Conservation (phyloP, 148 eudicot genomes). For the Rhododendron henanense region DNA sequence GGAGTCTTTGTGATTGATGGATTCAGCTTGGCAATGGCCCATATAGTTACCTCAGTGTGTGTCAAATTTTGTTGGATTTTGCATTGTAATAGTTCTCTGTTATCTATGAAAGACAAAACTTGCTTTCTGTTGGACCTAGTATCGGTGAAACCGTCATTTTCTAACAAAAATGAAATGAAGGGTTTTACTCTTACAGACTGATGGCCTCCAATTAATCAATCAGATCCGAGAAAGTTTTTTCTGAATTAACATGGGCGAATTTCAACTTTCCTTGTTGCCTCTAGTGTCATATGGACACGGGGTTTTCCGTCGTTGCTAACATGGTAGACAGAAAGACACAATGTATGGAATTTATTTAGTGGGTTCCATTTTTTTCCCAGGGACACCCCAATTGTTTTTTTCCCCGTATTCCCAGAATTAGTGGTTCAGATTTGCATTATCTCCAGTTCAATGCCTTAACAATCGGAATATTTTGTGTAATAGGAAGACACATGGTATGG, state of each 20-base stretch:
- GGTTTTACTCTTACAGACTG: neutral
- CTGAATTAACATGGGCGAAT: neutral
- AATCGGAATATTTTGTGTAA: neutral
- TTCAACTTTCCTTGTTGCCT: neutral
- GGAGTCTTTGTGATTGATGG: neutral
- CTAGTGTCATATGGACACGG: neutral
- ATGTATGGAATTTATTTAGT: neutral
- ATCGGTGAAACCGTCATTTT: neutral
- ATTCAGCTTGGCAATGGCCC: neutral
- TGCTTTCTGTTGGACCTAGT: too few relatives aligned
- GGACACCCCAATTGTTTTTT: neutral
- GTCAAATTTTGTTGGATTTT: neutral
- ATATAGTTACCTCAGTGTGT: neutral
- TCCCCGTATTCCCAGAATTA: neutral
- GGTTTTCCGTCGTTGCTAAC: neutral
- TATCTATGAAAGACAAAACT: too few relatives aligned
- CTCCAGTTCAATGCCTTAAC: neutral
- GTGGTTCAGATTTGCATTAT: neutral
- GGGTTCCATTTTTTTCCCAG: neutral
- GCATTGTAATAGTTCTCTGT: neutral
- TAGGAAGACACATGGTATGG: slow-evolving; percentile 88
- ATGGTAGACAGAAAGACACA: neutral
- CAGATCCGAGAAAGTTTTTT: too few relatives aligned
- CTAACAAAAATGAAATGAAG: neutral
- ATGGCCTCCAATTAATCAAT: neutral